Evolutionary conservation across 2,329 filamentous ascomycete species (phyloP), one percentile per base, ranked within the genome.

Genomic region (Sporothrix humicola): DNA sequence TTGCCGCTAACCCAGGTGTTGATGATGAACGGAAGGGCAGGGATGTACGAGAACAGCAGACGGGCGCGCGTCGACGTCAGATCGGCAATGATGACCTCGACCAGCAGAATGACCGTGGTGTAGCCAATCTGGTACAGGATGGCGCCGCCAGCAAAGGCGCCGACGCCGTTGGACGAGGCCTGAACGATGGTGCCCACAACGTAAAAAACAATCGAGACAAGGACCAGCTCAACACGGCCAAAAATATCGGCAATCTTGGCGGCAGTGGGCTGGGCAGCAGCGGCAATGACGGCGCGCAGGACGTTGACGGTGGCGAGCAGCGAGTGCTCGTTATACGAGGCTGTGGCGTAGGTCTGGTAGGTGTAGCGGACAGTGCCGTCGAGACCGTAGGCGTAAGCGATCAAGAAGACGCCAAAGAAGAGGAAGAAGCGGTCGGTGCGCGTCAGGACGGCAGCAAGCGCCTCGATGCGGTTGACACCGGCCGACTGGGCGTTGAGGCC

Each of bases 1-100:
- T 88, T 85, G 23, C 89, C 89, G 74, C 87, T 87, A 15, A 91
- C 84, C 89, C 89, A 91, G 0, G 89, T 89, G 77, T 91, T 91
- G 79, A 89, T 83, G 61, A 90, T 78, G 77, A 89, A 90, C 0
- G 89, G 89, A 2, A 85, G 78, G 0, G 87, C 86, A 0, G 88
- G 88, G n/a, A 91, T 82, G 77, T 90, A 92, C 66, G 87, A 90
- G 82, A 91, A 91, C 76, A 92, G 82, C 9, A 92, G 82, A 78
- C 90, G 88, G 12, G 88, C 84, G 15, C 89, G 86, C 7, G 88
- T 86, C 1, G 90, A 91, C 1, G 89, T 90, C 37, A 89, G 84
- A 76, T 92, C 90, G 61, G 85, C 89, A 63, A 92, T 83, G 74
- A 92, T 85, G 77, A 92, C 87, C 79, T 92, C 89, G 26, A 91